phyloP scores from a whole-genome alignment of 148 eudicot species.

The Silene latifolia region DNA sequence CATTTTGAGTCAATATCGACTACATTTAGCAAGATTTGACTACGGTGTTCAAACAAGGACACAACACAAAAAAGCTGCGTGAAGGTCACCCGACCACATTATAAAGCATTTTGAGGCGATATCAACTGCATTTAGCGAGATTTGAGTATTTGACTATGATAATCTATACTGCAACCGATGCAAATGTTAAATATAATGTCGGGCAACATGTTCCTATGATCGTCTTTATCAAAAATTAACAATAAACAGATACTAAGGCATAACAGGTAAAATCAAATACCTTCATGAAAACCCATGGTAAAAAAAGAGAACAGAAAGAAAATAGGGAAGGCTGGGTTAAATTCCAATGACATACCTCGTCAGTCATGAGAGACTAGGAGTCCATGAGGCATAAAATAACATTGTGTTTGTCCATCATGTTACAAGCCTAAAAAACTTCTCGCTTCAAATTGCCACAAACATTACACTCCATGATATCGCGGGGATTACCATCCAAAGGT shows the following conservation, averaged over 20 bases:
- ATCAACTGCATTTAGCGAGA: too few relatives aligned
- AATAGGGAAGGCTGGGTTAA: not conserved
- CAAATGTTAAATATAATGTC: too few relatives aligned
- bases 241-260: not conserved
- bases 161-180: too few relatives aligned
- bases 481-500: conserved; percentile 29
- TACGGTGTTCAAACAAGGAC: too few relatives aligned
- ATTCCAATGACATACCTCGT: not conserved
- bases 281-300: not conserved
- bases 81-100: too few relatives aligned
- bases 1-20: too few relatives aligned
- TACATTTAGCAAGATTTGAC: too few relatives aligned
- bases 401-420: not conserved
- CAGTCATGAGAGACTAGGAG: not conserved
- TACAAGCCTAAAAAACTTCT: conserved; percentile 23
- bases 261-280: not conserved
- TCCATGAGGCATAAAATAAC: not conserved
- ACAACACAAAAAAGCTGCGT: too few relatives aligned
- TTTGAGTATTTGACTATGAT: too few relatives aligned
- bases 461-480: conserved; percentile 76
- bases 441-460: conserved; percentile 63
- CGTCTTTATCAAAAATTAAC: not conserved
- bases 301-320: not conserved
- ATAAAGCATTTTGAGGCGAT: too few relatives aligned
- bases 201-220: too few relatives aligned